Base-by-base conservation (phyloP, 352 stramenopile genomes). In the Sclerospora graminicola region DNA sequence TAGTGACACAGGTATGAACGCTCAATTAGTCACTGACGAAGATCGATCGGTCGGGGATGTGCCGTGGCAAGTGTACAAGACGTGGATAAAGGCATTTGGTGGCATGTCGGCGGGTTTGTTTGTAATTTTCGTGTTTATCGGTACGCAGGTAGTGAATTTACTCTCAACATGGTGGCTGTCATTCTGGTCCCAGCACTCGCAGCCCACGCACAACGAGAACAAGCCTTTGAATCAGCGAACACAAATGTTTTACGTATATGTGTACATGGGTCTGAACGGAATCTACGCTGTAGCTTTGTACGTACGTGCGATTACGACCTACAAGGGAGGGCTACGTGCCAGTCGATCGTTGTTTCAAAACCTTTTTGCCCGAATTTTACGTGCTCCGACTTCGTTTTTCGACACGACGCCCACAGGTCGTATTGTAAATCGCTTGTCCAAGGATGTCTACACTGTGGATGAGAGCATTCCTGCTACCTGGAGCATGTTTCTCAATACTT, bases 331-430 rank as follows among this genome's bases (percentile, higher is more conserved):
- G 9, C 61, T 94, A 9, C 60, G 60, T 18, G 84, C 76, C 1
- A 75, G 60, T 45, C 64, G 55, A 8, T 55, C 56, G 7, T 41
- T 96, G 4, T 85, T 89, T 47, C 51, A 73, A 21, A 41, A 60
- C 8, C 41, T 96, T 38, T 42, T 95, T n/a, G 87, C 92, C 15
- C 73, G 94, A 34, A 96, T 99, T 67, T 41, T 95, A 66, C 56
- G 67, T 41, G 56, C 78, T 75, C 55, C 82, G 2, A 82, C 51
- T 18, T 69, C 70, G 2, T 91, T 93, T 58, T 94, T 90, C 47
- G 77, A 94, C 65, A 81, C 78, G 23, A 94, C 75, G 1, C 77
- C 82, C 1, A 65, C 77, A 6, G 78, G 78, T 28, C 78, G 75
- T 16, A 84, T 92, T 41, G 59, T 90, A 9, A 89, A 90, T 34